Evolutionary conservation across 2,329 filamentous ascomycete genomes (phyloP).

Genomic region (Grosmannia huntii): DNA sequence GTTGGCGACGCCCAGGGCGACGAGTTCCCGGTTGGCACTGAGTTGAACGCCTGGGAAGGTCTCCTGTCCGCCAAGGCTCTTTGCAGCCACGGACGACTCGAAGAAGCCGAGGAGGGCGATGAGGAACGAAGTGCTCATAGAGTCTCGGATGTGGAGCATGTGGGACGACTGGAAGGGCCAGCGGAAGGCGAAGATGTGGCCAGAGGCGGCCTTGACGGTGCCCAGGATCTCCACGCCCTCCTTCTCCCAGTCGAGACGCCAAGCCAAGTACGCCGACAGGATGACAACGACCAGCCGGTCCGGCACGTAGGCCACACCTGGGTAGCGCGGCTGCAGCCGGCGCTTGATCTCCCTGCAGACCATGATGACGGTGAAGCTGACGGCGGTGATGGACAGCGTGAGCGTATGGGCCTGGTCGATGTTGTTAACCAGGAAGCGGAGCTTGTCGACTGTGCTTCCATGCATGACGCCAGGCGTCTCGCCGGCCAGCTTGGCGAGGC

Average conservation of each 20-base stretch:
- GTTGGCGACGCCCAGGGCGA: constrained; percentile 83
- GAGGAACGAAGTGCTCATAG: constrained; percentile 82
- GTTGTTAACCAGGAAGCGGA: constrained; percentile 65
- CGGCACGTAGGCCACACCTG: constrained; percentile 73
- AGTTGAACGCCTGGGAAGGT: constrained; percentile 68
- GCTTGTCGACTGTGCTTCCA: constrained; percentile 75
- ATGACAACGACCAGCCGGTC: constrained; percentile 87
- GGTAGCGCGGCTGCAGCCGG: constrained; percentile 64
- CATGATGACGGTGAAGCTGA: constrained; percentile 82
- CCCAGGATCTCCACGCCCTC: constrained; percentile 76
- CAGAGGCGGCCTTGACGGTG: constrained; percentile 59
- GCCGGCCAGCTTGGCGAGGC: constrained; percentile 54
- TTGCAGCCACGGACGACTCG: constrained; percentile 90
- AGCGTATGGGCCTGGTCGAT: constrained; percentile 54
- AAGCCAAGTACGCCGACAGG: constrained; percentile 67
- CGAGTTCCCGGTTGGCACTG: constrained; percentile 84
- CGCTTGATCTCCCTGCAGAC: constrained; percentile 78
- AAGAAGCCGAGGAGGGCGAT: constrained; percentile 97
- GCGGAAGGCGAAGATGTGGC: constrained; percentile 63
- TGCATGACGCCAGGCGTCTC: constrained; percentile 54
- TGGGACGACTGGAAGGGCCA: constrained; percentile 72
- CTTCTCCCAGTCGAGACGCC: constrained; percentile 62
- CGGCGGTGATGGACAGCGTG: constrained; percentile 63
- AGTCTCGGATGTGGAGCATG: constrained; percentile 70
- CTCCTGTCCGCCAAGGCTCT: constrained; percentile 62